These are phyloP conservation scores for Castanopsis chinensis DNA, from an alignment of 306 rosid genomes.

Conservation along the genomic window DNA sequence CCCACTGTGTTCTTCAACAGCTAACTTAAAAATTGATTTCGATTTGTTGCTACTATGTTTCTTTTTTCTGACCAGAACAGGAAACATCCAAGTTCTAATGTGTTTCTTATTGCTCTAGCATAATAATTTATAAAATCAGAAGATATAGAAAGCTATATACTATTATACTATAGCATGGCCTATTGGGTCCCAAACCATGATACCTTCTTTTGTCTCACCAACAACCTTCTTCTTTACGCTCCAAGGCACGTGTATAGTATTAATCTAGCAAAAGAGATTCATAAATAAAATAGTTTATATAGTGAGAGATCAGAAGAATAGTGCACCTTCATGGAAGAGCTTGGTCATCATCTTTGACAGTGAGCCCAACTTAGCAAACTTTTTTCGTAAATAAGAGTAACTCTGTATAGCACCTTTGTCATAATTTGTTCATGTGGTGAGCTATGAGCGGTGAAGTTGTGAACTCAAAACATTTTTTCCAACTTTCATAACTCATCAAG, in stretches of 20 bases:
- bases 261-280: slow-evolving; percentile 14
- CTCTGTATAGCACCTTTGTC: no score
- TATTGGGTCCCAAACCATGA: slow-evolving; percentile 47
- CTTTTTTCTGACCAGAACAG: slow-evolving; percentile 31
- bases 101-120: slow-evolving; percentile 2
- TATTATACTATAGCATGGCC: not conserved
- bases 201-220: slow-evolving; percentile 24
- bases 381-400: slow-evolving; percentile 24
- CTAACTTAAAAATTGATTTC: slow-evolving; percentile 18
- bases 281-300: not conserved
- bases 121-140: slow-evolving; percentile 20
- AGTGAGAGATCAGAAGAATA: slow-evolving; percentile 6
- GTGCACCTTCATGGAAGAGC: slow-evolving; percentile 25
- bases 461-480: no score
- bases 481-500: no score
- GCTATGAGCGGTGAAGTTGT: fast-evolving
- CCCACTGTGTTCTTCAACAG: slow-evolving; percentile 11
- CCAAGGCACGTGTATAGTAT: slow-evolving; percentile 47
- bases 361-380: slow-evolving; percentile 37
- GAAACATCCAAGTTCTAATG: slow-evolving; percentile 28
- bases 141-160: slow-evolving; percentile 18
- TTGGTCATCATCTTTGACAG: slow-evolving; percentile 26
- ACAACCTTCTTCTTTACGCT: slow-evolving; percentile 48
- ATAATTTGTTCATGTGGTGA: no score
- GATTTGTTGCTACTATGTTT: slow-evolving; percentile 37